Evolutionary conservation across 164 flowering plant species (phyloP), one percentile per base, ranked within the genome.

Genomic region (Platanus orientalis): DNA sequence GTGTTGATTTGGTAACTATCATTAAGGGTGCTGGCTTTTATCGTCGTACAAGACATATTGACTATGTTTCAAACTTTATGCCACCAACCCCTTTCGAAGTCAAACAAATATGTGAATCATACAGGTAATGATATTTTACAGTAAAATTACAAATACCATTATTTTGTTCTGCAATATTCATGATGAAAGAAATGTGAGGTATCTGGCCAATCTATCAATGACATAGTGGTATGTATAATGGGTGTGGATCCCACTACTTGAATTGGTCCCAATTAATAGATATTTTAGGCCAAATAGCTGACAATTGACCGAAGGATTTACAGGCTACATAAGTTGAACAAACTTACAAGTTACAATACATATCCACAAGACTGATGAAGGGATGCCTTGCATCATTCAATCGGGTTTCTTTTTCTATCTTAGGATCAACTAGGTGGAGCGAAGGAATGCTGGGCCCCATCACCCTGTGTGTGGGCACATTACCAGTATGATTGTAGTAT

Each of bases 1-100:
- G 71, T 53, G 7, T 84, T 68, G 79, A 84, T 72, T 74, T 89
- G 77, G 74, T 80, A 26, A 72, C 84, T 13, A 58, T 75, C 36
- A 76, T 87, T 57, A 89, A 82, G 71, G 82, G 76, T 61, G 66
- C 83, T 53, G 11, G 70, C 64, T 71, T 78, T 54, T 89, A 87
- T 62, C 96, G 96, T 25, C 88, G 86, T 61, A 61, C 75, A 19
- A 77, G 64, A 44, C 7, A 48, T 13, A 63, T 5, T 9, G 81
- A 89, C 67, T 78, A 68, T 64, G 81, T 84, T 16, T 57, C 70
- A 19, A 92, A 89, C 71, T 89, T 67, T 66, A 24, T 83, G 17
- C 86, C 81, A 28, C 85, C 84, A 28, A 82, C 85, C 34, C 66
- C 59, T 19, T 67, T 73, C 11, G 96, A 89, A 60, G 70, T 78